Percentiles rank a stretch among this genome's conserved stretches.
Conservation (phyloP, 306 rosid species). For the Lupinus albus region DNA sequence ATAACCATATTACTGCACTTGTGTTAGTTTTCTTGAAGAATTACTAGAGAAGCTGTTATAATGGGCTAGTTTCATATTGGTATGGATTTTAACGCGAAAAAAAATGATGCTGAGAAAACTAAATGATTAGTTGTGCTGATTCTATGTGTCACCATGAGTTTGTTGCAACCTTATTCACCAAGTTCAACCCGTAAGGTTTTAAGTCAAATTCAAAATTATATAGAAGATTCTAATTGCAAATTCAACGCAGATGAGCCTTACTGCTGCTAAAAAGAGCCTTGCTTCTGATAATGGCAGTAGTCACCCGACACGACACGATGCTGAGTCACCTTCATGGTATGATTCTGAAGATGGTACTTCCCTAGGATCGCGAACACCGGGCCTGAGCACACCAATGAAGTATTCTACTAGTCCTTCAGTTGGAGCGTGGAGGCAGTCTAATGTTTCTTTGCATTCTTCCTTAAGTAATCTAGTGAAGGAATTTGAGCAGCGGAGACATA, state of each 20-base stretch:
- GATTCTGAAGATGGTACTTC: constrained; percentile 77
- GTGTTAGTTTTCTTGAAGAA: not conserved
- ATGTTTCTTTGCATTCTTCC: constrained; percentile 50
- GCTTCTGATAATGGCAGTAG: constrained; percentile 48
- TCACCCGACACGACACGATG: constrained; percentile 57
- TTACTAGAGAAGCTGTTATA: constrained; percentile 5
- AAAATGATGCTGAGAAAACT: not conserved
- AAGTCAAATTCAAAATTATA: constrained; percentile 13
- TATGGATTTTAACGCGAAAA: not conserved
- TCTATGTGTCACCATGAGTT: not conserved
- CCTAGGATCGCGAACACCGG: constrained; percentile 78
- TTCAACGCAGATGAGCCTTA: constrained; percentile 78
- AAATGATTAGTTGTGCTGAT: not conserved
- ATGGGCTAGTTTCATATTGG: constrained; percentile 4
- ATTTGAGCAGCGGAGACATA: constrained; percentile 69
- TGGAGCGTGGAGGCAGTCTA: constrained; percentile 57
- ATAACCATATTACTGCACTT: constrained; percentile 3
- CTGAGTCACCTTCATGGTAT: constrained; percentile 48
- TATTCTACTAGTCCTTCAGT: constrained; percentile 42
- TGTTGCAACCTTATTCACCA: not conserved
- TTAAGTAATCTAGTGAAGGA: constrained; percentile 67
- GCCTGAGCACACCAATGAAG: constrained; percentile 73
- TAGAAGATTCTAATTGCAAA: constrained; percentile 37
- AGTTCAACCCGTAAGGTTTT: constrained; percentile 2
- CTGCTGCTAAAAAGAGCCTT: constrained; percentile 87